Conservation (phyloP, 2,329 filamentous ascomycete genomes). For the Rutstroemia sydowiana region DNA sequence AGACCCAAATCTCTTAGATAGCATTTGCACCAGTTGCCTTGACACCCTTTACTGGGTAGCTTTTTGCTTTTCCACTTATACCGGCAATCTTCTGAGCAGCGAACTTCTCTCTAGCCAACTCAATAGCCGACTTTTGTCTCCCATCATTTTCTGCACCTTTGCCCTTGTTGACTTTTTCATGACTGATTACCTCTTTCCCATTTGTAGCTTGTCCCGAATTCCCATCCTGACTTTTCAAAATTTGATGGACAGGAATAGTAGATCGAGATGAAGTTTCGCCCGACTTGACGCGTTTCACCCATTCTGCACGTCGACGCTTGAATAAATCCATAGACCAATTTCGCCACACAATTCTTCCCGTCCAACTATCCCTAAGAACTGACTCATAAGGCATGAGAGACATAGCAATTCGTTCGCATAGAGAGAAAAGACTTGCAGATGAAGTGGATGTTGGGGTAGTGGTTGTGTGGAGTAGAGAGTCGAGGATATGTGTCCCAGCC, state of each 20-base stretch:
- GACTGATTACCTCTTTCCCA: not conserved
- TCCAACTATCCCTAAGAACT: constrained; percentile 54
- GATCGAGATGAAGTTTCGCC: not conserved
- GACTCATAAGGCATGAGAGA: constrained; percentile 53
- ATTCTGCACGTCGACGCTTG: constrained; percentile 54
- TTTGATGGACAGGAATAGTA: not conserved
- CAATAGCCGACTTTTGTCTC: constrained; percentile 23
- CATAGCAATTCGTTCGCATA: constrained; percentile 59
- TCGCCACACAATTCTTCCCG: constrained; percentile 62
- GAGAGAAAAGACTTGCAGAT: constrained; percentile 45
- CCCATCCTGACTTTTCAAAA: constrained; percentile 4
- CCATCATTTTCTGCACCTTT: constrained; percentile 10
- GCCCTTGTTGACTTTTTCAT: constrained; percentile 1
- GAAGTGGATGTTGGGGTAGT: constrained; percentile 12
- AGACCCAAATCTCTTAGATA: not conserved
- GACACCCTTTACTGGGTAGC: constrained; percentile 7
- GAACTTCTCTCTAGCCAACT: constrained; percentile 28
- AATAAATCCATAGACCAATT: constrained; percentile 71
- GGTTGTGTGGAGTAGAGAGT: constrained; percentile 48
- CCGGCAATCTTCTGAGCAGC: constrained; percentile 22
- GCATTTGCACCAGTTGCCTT: constrained; percentile 11
- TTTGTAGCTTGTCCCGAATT: constrained; percentile 2
- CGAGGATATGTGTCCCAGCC: constrained; percentile 59
- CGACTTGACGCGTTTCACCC: constrained; percentile 46
- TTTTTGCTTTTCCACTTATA: constrained; percentile 6